Evolutionary conservation across 1,139 yeast genomes (phyloP).

Genomic region (Taiozyma sp.): DNA sequence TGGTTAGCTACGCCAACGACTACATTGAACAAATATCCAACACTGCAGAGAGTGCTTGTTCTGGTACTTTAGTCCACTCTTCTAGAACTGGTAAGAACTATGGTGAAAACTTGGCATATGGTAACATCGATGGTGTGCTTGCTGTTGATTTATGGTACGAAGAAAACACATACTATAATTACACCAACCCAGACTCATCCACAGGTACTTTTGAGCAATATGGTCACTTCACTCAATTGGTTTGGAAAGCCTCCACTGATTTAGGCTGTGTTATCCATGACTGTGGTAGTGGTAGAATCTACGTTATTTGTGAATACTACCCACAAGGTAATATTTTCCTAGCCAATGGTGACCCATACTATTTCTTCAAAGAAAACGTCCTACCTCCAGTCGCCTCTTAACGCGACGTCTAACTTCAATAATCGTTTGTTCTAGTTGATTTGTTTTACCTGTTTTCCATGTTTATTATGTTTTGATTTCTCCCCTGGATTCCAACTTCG

Average conservation of each 20-base stretch:
- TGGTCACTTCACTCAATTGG: constrained; percentile 68
- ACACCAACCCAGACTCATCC: constrained; percentile 36
- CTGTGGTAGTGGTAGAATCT: constrained; percentile 41
- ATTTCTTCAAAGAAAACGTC: constrained; percentile 50
- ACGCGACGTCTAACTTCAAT: not conserved
- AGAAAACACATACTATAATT: constrained; percentile 52
- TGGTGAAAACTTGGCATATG: constrained; percentile 63
- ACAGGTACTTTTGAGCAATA: constrained; percentile 32
- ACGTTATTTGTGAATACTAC: constrained; percentile 65
- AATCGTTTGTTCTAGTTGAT: not conserved
- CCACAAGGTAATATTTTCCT: constrained; percentile 57
- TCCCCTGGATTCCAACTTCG: not conserved
- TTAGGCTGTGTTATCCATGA: constrained; percentile 48
- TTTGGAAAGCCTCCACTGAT: constrained; percentile 55
- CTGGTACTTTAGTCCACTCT: constrained; percentile 54
- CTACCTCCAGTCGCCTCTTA: constrained; percentile 27
- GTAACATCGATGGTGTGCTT: constrained; percentile 43
- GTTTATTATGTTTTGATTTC: not conserved
- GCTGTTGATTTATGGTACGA: constrained; percentile 64
- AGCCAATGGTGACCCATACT: constrained; percentile 25
- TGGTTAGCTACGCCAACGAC: constrained; percentile 36
- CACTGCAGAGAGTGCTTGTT: constrained; percentile 47
- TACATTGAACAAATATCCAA: constrained; percentile 43
- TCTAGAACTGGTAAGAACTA: constrained; percentile 45
- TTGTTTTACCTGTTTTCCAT: not conserved